These are phyloP conservation scores for Solanum chmielewskii DNA, from an alignment of 257 asterid genomes.

Conservation along the genomic window DNA sequence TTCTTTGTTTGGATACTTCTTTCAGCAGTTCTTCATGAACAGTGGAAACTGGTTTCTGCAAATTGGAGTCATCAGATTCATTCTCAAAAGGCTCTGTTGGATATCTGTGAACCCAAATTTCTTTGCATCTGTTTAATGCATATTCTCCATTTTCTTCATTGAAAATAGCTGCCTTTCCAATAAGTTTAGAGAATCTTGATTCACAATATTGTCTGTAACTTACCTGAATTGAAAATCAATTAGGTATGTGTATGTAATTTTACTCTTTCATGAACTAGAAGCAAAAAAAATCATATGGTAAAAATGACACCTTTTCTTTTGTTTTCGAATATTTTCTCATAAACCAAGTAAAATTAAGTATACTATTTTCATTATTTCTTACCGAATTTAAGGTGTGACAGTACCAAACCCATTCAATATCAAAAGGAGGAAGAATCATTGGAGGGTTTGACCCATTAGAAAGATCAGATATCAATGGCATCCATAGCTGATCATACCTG, in stretches of 20 bases:
- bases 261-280: neutral
- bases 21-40: conserved; percentile 35
- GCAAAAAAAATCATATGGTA: neutral
- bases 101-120: conserved; percentile 52
- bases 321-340: neutral
- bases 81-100: conserved; percentile 71
- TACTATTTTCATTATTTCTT: neutral
- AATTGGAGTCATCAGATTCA: conserved; percentile 28
- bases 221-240: conserved; percentile 23
- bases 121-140: conserved; percentile 70
- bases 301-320: neutral
- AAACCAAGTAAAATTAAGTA: neutral
- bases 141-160: conserved; percentile 80
- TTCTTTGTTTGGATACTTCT: conserved; percentile 42
- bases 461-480: conserved; percentile 79
- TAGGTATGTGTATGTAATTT: neutral
- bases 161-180: conserved; percentile 62
- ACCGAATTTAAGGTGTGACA: conserved; percentile 80
- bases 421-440: conserved; percentile 85
- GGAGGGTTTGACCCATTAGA: conserved; percentile 48
- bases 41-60: neutral
- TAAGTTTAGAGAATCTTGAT: conserved; percentile 61
- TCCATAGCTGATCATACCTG: conserved; percentile 88
- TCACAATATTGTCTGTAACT: conserved; percentile 65
- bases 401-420: conserved; percentile 94